Evolutionary conservation across 768 basidiomycete species (phyloP).

Genomic region (Stropharia rugosoannulata): DNA sequence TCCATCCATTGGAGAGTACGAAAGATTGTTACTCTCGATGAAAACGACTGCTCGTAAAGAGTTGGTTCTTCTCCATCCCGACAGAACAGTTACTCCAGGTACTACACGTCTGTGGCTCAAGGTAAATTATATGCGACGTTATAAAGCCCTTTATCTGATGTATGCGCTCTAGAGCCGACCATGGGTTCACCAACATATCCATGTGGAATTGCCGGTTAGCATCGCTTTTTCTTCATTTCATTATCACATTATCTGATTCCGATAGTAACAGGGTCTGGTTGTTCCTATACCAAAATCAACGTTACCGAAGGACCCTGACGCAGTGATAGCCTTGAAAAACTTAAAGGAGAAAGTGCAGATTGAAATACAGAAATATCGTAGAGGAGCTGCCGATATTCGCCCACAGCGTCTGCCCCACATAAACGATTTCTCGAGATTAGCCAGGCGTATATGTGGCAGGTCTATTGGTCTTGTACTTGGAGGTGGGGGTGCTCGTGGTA

Average conservation of each 20-base stretch:
- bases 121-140: constrained; percentile 40
- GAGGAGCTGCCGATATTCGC: constrained; percentile 55
- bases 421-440: constrained; percentile 91
- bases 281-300: constrained; percentile 59
- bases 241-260: constrained; percentile 9
- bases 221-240: not conserved
- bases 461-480: constrained; percentile 94
- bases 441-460: constrained; percentile 87
- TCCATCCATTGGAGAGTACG: constrained; percentile 89
- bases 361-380: constrained; percentile 85
- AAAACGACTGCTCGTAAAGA: constrained; percentile 99
- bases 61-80: constrained; percentile 89
- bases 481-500: constrained; percentile 92
- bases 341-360: constrained; percentile 91
- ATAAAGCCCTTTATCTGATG: not conserved
- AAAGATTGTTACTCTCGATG: constrained; percentile 88
- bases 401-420: constrained; percentile 79
- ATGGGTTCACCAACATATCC: constrained; percentile 95
- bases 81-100: constrained; percentile 84
- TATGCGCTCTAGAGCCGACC: constrained; percentile 69
- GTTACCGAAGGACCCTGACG: constrained; percentile 79
- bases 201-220: constrained; percentile 83
- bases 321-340: constrained; percentile 85
- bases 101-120: constrained; percentile 96
- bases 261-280: constrained; percentile 64